These are phyloP conservation scores for Cerioporus squamosus DNA, from an alignment of 1,284 basidiomycete genomes.

Conservation along the genomic window DNA sequence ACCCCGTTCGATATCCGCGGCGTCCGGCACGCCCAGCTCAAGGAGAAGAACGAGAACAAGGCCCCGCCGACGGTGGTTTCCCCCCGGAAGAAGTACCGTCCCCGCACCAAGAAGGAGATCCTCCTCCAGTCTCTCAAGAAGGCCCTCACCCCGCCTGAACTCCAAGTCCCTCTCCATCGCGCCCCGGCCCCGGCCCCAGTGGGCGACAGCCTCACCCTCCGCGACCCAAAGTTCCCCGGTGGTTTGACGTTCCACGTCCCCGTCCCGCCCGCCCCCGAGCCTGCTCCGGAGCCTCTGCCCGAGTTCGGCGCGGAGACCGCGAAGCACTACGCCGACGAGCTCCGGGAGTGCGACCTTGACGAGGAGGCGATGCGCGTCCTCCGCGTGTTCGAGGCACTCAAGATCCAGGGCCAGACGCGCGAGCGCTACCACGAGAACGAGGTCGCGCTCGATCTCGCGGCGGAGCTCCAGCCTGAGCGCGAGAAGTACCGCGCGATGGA, in stretches of 20 bases:
- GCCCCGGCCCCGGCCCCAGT: too few species aligned
- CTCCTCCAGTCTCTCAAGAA: background rate
- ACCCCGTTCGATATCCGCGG: conserved; percentile 2
- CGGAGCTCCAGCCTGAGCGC: background rate
- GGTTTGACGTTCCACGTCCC: background rate
- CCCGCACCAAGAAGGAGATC: background rate
- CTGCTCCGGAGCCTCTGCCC: background rate
- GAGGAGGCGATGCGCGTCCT: background rate
- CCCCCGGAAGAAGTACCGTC: background rate
- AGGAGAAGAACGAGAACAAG: conserved; percentile 3
- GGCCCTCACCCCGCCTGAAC: background rate
- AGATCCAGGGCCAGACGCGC: background rate
- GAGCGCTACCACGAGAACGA: conserved; percentile 1
- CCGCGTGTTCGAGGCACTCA: background rate
- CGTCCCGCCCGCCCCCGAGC: too few species aligned
- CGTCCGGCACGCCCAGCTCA: conserved; percentile 9
- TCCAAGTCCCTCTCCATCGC: too few species aligned
- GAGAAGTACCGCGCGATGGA: background rate
- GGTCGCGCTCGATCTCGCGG: background rate
- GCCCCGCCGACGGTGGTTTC: background rate
- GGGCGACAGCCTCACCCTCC: too few species aligned
- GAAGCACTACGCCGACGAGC: background rate
- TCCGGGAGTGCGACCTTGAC: background rate
- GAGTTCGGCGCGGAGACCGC: background rate
- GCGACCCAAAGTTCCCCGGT: background rate